Conservation (phyloP, 83 land plant species). For the Diphasiastrum complanatum region DNA sequence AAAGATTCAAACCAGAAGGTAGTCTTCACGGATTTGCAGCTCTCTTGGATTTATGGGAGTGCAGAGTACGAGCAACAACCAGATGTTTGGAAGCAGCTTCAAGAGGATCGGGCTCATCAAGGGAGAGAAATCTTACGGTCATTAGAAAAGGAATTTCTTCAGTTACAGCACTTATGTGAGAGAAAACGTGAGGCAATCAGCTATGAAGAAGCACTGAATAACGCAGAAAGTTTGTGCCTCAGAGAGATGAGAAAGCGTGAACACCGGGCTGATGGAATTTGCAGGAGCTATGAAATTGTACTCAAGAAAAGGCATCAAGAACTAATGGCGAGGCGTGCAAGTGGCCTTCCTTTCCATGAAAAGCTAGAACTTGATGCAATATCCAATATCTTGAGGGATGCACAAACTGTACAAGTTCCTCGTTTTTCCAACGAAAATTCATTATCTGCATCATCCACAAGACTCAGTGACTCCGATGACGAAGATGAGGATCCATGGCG, state of each 20-base stretch:
- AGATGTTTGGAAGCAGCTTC: constrained; percentile 39
- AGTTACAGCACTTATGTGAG: constrained; percentile 50
- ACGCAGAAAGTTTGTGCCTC: constrained; percentile 53
- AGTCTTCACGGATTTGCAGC: constrained; percentile 31
- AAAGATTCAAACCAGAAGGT: constrained; percentile 21
- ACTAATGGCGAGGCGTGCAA: constrained; percentile 40
- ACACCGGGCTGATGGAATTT: constrained; percentile 19
- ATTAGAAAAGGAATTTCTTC: constrained; percentile 60
- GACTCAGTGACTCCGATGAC: constrained; percentile 52
- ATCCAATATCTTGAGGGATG: constrained; percentile 56
- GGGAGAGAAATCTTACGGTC: constrained; percentile 48
- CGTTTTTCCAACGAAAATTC: constrained; percentile 53
- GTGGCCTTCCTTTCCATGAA: constrained; percentile 19
- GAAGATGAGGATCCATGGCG: constrained; percentile 61
- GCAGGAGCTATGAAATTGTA: constrained; percentile 43
- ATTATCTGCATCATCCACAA: constrained; percentile 33
- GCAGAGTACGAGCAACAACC: constrained; percentile 43
- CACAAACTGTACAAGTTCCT: constrained; percentile 40
- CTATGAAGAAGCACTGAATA: constrained; percentile 60
- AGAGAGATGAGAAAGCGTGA: constrained; percentile 61
- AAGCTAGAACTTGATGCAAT: constrained; percentile 66
- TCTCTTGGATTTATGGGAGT: constrained; percentile 61
- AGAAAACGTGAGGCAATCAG: constrained; percentile 54
- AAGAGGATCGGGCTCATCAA: constrained; percentile 49
- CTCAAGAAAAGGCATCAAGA: constrained; percentile 54